These are phyloP conservation scores for Flagelloscypha sp. DNA, from an alignment of 768 basidiomycete species.

Conservation along the genomic window DNA sequence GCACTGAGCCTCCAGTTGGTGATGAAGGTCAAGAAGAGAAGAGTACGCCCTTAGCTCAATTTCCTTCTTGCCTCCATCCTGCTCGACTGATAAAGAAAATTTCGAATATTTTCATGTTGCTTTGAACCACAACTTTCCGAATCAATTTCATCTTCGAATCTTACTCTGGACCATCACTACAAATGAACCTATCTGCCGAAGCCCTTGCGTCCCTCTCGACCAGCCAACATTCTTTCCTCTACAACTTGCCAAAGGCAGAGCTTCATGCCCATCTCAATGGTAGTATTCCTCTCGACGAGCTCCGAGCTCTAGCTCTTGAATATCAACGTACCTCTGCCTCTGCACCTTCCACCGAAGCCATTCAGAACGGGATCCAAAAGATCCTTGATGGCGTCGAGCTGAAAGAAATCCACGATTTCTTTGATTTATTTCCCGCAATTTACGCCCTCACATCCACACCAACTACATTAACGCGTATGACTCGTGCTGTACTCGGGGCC, in stretches of 20 bases:
- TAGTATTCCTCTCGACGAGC: constrained; percentile 60
- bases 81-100: too few species aligned
- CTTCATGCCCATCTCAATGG: constrained; percentile 84
- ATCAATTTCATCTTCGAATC: too few species aligned
- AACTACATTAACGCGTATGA: constrained; percentile 40
- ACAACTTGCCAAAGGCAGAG: constrained; percentile 68
- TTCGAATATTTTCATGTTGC: too few species aligned
- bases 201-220: constrained; percentile 49
- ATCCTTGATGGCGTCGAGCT: constrained; percentile 43
- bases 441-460: constrained; percentile 68
- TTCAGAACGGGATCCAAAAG: constrained; percentile 24
- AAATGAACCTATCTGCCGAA: constrained; percentile 26
- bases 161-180: constrained; percentile 19
- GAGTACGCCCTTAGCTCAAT: too few species aligned
- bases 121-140: too few species aligned
- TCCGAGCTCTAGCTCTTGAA: constrained; percentile 54
- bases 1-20: too few species aligned
- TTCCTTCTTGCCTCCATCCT: too few species aligned
- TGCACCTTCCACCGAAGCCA: constrained; percentile 15
- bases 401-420: constrained; percentile 62
- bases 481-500: constrained; percentile 53
- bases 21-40: too few species aligned
- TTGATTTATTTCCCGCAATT: constrained; percentile 67
- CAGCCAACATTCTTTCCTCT: constrained; percentile 50
- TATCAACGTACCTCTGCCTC: constrained; percentile 13